Evolutionary conservation across 345 rosid species (phyloP).

Genomic region (Euphorbia peplus): DNA sequence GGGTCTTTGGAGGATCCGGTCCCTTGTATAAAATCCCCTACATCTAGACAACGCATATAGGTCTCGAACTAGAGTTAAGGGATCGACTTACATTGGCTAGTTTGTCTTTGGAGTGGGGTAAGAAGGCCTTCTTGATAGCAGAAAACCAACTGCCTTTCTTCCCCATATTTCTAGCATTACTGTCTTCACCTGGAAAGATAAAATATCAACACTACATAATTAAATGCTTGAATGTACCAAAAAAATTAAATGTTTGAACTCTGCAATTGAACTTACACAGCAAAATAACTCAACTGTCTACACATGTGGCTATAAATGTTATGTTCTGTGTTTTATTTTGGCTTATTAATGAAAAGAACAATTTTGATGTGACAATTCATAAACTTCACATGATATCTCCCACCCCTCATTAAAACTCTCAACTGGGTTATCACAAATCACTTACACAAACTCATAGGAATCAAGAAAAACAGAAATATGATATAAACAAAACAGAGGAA

Average conservation of each 20-base stretch:
- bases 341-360: neutral
- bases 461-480: neutral
- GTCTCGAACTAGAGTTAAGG: neutral
- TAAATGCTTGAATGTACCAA: constrained; percentile 20
- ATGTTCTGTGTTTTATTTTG: neutral
- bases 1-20: too few relatives aligned
- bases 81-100: constrained; percentile 51
- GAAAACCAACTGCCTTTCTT: constrained; percentile 95
- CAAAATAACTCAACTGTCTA: constrained; percentile 8
- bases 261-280: constrained; percentile 15
- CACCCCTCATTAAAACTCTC: neutral
- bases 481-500: constrained; percentile 15
- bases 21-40: too few relatives aligned
- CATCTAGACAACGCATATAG: too few relatives aligned
- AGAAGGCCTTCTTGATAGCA: constrained; percentile 81
- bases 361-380: constrained; percentile 9
- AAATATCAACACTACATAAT: constrained; percentile 19
- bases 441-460: neutral
- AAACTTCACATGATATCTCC: neutral
- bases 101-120: constrained; percentile 68
- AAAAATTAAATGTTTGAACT: constrained; percentile 20
- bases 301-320: constrained; percentile 1
- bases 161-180: constrained; percentile 81
- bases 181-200: constrained; percentile 35
- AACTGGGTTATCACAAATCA: neutral